These are phyloP conservation scores for Fusarium udum DNA, from an alignment of 2,329 filamentous ascomycete species.

Conservation along the genomic window DNA sequence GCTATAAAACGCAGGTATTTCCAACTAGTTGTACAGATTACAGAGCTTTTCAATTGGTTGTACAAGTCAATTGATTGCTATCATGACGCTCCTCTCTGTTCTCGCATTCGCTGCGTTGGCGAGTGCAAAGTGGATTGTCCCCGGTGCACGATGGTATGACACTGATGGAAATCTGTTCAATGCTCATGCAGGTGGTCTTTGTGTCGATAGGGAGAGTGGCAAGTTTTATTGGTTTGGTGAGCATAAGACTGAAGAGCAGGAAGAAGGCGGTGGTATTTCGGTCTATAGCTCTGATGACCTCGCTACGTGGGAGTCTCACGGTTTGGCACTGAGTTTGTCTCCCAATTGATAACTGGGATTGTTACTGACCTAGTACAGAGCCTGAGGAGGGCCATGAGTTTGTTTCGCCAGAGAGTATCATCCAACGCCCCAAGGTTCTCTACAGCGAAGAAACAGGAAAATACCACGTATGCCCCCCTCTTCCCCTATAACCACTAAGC, in stretches of 20 bases:
- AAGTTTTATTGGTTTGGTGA: conserved; percentile 71
- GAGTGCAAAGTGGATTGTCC: conserved; percentile 63
- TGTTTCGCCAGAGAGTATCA: conserved; percentile 65
- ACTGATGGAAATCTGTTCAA: conserved; percentile 69
- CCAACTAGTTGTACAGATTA: too few species aligned
- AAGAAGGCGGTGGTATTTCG: conserved; percentile 67
- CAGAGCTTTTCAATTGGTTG: not conserved
- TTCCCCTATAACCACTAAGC: accelerated
- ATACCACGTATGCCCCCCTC: conserved; percentile 59
- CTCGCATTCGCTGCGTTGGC: conserved; percentile 27
- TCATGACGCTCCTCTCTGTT: not conserved
- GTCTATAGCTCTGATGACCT: conserved; percentile 70
- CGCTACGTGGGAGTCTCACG: conserved; percentile 66
- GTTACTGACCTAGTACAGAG: conserved; percentile 42
- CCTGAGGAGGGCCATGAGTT: conserved; percentile 64
- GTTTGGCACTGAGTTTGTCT: conserved; percentile 61
- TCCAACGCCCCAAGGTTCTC: conserved; percentile 70
- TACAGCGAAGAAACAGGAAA: conserved; percentile 63
- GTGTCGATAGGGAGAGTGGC: conserved; percentile 59
- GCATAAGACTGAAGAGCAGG: conserved; percentile 66
- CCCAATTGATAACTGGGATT: accelerated
- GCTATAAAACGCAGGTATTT: conserved; percentile 23
- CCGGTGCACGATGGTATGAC: conserved; percentile 68
- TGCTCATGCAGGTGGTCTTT: conserved; percentile 68
- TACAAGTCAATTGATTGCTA: not conserved